These are phyloP conservation scores for Auricularia cornea DNA, from an alignment of 768 basidiomycete species.

Conservation along the genomic window DNA sequence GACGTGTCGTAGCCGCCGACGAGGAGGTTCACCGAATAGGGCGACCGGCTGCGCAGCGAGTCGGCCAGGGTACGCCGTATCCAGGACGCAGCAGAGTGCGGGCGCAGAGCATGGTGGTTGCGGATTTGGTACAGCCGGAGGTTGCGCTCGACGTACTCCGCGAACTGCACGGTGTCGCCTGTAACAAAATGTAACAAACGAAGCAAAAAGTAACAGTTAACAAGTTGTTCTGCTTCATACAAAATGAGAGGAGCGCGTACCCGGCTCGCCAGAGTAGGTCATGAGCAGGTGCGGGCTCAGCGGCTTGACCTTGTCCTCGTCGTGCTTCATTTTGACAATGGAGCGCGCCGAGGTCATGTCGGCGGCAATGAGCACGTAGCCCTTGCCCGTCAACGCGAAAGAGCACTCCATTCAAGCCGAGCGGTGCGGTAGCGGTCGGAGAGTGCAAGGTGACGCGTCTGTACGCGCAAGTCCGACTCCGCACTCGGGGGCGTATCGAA, in stretches of 20 bases:
- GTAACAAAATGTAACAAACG: not conserved
- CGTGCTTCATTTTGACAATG: constrained; percentile 94
- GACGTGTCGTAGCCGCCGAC: constrained; percentile 82
- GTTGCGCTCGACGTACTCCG: constrained; percentile 94
- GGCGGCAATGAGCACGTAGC: constrained; percentile 85
- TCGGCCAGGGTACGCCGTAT: constrained; percentile 85
- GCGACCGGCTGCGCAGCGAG: constrained; percentile 76
- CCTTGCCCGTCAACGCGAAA: constrained; percentile 87
- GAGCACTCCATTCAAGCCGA: constrained; percentile 67
- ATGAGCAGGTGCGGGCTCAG: constrained; percentile 88
- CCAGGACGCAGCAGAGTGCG: constrained; percentile 90
- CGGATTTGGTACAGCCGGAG: constrained; percentile 94
- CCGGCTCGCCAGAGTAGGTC: constrained; percentile 93
- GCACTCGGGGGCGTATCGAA: too few species aligned
- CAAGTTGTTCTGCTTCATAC: not conserved
- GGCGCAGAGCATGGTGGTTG: constrained; percentile 81
- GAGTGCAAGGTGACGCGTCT: too few species aligned
- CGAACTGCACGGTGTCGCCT: constrained; percentile 96
- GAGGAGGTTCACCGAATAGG: constrained; percentile 88
- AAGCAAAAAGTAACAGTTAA: not conserved
- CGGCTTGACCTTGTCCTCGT: constrained; percentile 94
- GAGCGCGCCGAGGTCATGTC: constrained; percentile 86
- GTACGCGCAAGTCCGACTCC: too few species aligned
- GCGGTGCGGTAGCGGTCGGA: too few species aligned
- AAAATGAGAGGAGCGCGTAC: constrained; percentile 27